Evolutionary conservation across 192 early-diverging fungal species (phyloP), one percentile per base, ranked within the genome.

Genomic region (Borealophlyctis nickersoniae): DNA sequence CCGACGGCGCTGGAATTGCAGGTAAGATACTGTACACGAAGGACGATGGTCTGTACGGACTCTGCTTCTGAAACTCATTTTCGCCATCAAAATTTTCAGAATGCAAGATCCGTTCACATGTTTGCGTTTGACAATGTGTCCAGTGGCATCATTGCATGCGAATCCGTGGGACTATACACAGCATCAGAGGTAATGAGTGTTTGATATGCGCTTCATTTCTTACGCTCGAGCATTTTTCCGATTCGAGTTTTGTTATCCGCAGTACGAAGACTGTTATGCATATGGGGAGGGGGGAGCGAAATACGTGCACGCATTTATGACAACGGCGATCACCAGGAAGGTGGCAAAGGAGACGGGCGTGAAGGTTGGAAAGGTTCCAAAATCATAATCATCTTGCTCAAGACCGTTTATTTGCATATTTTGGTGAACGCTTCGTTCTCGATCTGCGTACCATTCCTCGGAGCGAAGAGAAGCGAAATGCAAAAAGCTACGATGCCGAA

Each of bases 111-210:
- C 3, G 69, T 75, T 22, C 95, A 98, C 65, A 88, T 84, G 4
- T 93, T 95, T 83, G 91, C 88, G 13, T 95, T 95, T 69, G 82
- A 87, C 61, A 82, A 77, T 56, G 73, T 68, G 4, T 61, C 69
- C 13, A 67, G 73, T 30, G 62, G 74, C 22, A 59, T 79, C 16
- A 60, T 92, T 9, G 84, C 84, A 60, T 84, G 77, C 16, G 86
- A 94, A 31, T 93, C 90, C 50, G 77, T 73, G 32, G 93, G 93
- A 39, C 58, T 81, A 31, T 95, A 88, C 73, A 79, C 80, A 1
- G 77, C 87, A 39, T 80, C 85, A 23, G 79, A 89, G 73, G 82
- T 87, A 70, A 55, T 35, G n/a, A n/a, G n/a, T n/a, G n/a, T n/a
- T n/a, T n/a, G n/a, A n/a, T n/a, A n/a, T n/a, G n/a, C n/a, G n/a